Evolutionary conservation across 2,329 filamentous ascomycete genomes (phyloP).

Genomic region (Botrytis squamosa): DNA sequence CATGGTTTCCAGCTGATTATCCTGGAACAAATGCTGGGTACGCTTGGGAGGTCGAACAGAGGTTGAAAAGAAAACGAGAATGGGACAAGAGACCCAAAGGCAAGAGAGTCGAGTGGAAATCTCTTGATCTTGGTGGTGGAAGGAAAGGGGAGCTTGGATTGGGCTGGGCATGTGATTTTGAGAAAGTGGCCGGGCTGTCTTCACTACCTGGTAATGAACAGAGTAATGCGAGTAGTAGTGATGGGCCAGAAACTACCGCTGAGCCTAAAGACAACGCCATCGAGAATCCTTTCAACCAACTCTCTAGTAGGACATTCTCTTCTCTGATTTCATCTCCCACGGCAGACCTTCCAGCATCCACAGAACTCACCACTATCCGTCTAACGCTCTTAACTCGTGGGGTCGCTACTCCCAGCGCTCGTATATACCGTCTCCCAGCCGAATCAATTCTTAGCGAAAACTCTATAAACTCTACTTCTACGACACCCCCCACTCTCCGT

Average conservation of each 20-base stretch:
- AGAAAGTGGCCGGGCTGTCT: conserved; percentile 41
- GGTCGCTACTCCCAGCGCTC: conserved; percentile 66
- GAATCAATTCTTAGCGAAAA: conserved; percentile 40
- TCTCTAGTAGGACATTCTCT: conserved; percentile 28
- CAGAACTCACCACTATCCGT: conserved; percentile 58
- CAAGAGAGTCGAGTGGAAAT: conserved; percentile 73
- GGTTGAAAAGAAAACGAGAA: conserved; percentile 54
- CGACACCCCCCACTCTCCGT: conserved; percentile 50
- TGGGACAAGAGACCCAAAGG: conserved; percentile 81
- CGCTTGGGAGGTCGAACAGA: conserved; percentile 71
- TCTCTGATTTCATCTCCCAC: conserved; percentile 30
- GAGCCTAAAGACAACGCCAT: background rate
- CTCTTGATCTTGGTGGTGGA: conserved; percentile 69
- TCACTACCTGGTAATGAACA: conserved; percentile 19
- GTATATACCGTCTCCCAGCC: conserved; percentile 79
- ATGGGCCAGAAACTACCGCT: background rate
- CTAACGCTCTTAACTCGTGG: conserved; percentile 70
- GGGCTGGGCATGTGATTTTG: conserved; percentile 84
- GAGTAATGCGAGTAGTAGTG: background rate
- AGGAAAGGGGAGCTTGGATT: conserved; percentile 79
- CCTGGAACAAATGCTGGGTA: conserved; percentile 77
- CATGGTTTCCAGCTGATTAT: conserved; percentile 86
- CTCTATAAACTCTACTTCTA: conserved; percentile 25
- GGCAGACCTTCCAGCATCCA: conserved; percentile 37
- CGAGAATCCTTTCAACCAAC: conserved; percentile 26